Conservation (phyloP, 768 basidiomycete genomes). For the Suillus subalutaceus region DNA sequence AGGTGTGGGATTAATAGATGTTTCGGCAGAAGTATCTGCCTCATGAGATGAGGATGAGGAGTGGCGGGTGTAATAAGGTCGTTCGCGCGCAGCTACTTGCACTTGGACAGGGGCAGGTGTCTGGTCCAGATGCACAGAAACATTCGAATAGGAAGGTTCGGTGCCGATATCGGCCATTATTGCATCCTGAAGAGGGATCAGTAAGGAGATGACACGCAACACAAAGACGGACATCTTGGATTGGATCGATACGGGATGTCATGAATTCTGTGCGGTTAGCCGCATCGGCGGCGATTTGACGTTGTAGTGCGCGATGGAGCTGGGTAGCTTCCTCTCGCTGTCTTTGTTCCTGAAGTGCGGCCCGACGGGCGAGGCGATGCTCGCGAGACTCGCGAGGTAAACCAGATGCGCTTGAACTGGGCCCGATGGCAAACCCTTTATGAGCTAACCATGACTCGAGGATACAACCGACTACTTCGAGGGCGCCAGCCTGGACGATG, state of each 20-base stretch:
- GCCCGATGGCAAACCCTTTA: slow-evolving; percentile 85
- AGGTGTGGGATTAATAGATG: slow-evolving; percentile 62
- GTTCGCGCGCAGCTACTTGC: slow-evolving; percentile 23
- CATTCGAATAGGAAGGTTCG: slow-evolving; percentile 23
- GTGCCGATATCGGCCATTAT: slow-evolving; percentile 33
- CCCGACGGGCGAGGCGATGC: slow-evolving; percentile 64
- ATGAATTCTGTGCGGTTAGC: slow-evolving; percentile 22
- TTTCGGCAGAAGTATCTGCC: slow-evolving; percentile 64
- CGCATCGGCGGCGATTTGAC: slow-evolving; percentile 45
- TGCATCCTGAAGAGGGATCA: slow-evolving; percentile 31
- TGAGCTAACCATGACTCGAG: slow-evolving; percentile 91
- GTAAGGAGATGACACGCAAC: neutral
- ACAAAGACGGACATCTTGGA: slow-evolving; percentile 26
- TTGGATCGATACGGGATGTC: slow-evolving; percentile 12
- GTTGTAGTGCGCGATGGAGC: slow-evolving; percentile 58
- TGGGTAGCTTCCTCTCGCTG: slow-evolving; percentile 64
- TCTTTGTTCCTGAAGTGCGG: slow-evolving; percentile 56
- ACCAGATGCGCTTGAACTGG: slow-evolving; percentile 76
- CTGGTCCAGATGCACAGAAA: slow-evolving; percentile 24
- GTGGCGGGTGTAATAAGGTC: slow-evolving; percentile 23
- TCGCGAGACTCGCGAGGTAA: slow-evolving; percentile 75
- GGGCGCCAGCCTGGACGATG: slow-evolving; percentile 92
- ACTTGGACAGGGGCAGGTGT: slow-evolving; percentile 22
- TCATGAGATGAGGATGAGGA: slow-evolving; percentile 40
- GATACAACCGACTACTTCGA: slow-evolving; percentile 92